Evolutionary conservation across 2,329 filamentous ascomycete species (phyloP).

Genomic region (Ophiostoma himal-ulmi): DNA sequence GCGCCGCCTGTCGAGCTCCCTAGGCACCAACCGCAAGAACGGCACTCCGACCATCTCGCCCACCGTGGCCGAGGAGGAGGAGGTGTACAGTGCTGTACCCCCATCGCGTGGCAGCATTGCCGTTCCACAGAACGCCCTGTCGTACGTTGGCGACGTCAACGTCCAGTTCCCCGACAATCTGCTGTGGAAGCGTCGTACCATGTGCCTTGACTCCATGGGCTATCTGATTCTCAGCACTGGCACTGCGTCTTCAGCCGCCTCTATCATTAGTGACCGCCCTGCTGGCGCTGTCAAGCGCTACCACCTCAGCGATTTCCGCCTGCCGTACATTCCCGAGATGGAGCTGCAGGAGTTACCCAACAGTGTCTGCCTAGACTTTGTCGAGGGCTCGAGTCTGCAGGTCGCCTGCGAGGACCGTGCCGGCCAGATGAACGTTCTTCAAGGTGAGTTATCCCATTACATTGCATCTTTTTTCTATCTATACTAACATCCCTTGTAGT

Average conservation of each 20-base stretch:
- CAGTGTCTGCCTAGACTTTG: conserved; percentile 61
- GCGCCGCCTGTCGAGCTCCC: conserved; percentile 51
- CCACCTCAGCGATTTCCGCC: conserved; percentile 76
- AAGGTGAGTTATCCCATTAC: conserved; percentile 38
- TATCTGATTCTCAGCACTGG: conserved; percentile 73
- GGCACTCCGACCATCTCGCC: conserved; percentile 44
- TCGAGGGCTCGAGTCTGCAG: conserved; percentile 57
- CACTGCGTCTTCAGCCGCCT: conserved; percentile 39
- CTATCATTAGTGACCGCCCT: conserved; percentile 43
- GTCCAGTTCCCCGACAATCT: conserved; percentile 95
- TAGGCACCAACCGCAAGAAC: conserved; percentile 44
- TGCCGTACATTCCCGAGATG: conserved; percentile 77
- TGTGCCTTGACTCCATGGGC: conserved; percentile 77
- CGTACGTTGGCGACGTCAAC: conserved; percentile 83
- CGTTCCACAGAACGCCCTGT: conserved; percentile 43
- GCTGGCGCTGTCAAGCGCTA: conserved; percentile 61
- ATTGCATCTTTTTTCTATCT: background rate
- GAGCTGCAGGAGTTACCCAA: conserved; percentile 90
- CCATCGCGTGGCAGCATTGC: conserved; percentile 24
- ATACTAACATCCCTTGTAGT: conserved; percentile 29
- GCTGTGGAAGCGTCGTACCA: conserved; percentile 88
- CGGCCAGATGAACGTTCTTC: conserved; percentile 10
- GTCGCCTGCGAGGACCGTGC: conserved; percentile 44
- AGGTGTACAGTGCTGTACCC: conserved; percentile 28
- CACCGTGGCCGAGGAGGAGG: conserved; percentile 47